Conservation (phyloP, 2,329 filamentous ascomycete species). For the Coniosporium tulheliwenetii region DNA sequence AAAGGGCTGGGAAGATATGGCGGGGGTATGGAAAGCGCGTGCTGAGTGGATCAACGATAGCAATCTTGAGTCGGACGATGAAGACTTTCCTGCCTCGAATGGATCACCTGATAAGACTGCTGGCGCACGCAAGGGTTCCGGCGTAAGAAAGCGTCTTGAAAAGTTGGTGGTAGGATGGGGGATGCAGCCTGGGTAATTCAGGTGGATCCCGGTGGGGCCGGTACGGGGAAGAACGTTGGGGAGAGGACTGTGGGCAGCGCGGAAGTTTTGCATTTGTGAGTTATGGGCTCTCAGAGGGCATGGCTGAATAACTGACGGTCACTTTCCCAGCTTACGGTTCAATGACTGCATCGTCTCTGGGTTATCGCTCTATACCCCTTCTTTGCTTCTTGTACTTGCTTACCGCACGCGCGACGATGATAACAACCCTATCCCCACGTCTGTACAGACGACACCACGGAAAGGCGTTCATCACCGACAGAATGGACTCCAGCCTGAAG, state of each 20-base stretch:
- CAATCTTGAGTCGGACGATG: slow-evolving; percentile 57
- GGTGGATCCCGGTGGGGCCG: slow-evolving; percentile 61
- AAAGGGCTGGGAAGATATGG: slow-evolving; percentile 90
- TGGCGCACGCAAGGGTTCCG: not conserved
- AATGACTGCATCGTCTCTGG: slow-evolving; percentile 95
- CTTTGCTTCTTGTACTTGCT: slow-evolving; percentile 76
- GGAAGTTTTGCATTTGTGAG: slow-evolving; percentile 85
- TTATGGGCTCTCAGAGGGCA: slow-evolving; percentile 8
- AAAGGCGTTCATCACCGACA: slow-evolving; percentile 55
- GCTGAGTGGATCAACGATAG: slow-evolving; percentile 87
- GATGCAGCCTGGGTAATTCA: slow-evolving; percentile 93
- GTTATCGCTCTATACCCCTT: slow-evolving; percentile 90
- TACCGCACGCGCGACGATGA: slow-evolving; percentile 65
- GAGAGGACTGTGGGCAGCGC: slow-evolving; percentile 63
- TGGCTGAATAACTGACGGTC: not conserved
- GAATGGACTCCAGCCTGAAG: slow-evolving; percentile 72
- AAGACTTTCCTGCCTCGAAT: slow-evolving; percentile 23
- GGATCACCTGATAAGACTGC: slow-evolving; percentile 12
- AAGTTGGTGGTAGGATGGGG: slow-evolving; percentile 91
- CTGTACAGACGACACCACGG: slow-evolving; percentile 38
- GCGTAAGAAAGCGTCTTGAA: slow-evolving; percentile 33
- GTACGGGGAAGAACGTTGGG: slow-evolving; percentile 49
- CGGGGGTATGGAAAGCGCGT: slow-evolving; percentile 81
- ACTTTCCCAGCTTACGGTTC: slow-evolving; percentile 51
- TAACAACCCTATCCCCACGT: slow-evolving; percentile 39